Percentiles rank a stretch among this genome's conserved stretches.
These are phyloP conservation scores for Anaeramoeba flamelloides DNA, from an alignment of 78 protist genomes.

Conservation along the genomic window DNA sequence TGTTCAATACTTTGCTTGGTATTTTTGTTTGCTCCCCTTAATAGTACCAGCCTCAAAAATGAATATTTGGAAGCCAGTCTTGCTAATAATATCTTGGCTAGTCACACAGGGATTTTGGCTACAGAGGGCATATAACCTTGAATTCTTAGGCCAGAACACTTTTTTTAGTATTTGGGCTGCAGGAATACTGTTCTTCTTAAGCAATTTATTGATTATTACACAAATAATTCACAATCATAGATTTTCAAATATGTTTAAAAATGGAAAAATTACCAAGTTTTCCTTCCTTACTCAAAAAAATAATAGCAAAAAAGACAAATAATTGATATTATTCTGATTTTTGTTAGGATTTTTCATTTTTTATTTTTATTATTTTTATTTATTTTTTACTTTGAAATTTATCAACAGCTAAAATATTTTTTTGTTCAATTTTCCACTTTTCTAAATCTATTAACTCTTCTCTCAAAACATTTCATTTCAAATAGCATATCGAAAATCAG, in stretches of 20 bases:
- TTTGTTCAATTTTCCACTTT: too few relatives aligned
- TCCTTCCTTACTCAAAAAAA: too few relatives aligned
- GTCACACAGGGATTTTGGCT: slow-evolving; percentile 45
- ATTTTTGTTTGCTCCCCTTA: slow-evolving; percentile 50
- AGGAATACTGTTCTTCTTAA: slow-evolving; percentile 8
- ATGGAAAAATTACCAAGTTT: slow-evolving; percentile 2
- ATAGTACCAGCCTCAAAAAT: slow-evolving; percentile 33
- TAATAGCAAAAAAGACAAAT: too few relatives aligned
- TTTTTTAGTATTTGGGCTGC: slow-evolving; percentile 8
- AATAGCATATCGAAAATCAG: too few relatives aligned
- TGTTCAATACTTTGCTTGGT: slow-evolving; percentile 80
- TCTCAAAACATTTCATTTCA: too few relatives aligned
- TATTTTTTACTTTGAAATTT: too few relatives aligned
- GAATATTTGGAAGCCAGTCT: neutral
- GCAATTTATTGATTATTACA: slow-evolving; percentile 1
- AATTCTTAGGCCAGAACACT: slow-evolving; percentile 24
- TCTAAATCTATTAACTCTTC: too few relatives aligned
- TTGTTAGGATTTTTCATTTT: too few relatives aligned
- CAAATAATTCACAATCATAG: neutral
- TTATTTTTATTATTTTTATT: too few relatives aligned
- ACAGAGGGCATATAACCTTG: slow-evolving; percentile 39
- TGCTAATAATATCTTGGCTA: slow-evolving; percentile 24
- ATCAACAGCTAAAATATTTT: too few relatives aligned
- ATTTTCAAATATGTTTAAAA: neutral
- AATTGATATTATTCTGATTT: too few relatives aligned